These are phyloP conservation scores for Euphorbia pulcherrima DNA, from an alignment of 345 rosid genomes.

Conservation along the genomic window DNA sequence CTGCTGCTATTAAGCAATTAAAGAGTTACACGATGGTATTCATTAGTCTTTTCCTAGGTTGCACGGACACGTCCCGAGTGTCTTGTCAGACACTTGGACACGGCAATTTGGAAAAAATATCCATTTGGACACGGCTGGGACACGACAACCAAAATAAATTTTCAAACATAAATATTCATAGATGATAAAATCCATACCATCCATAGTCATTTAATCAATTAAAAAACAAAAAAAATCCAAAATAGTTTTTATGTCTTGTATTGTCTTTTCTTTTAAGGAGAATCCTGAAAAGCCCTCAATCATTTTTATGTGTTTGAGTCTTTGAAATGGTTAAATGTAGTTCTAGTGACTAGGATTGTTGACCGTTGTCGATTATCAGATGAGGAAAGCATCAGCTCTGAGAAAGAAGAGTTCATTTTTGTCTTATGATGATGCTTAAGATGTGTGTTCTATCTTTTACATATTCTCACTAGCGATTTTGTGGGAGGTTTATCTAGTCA, in stretches of 20 bases:
- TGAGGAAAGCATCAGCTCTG: not conserved
- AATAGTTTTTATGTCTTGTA: too few relatives aligned
- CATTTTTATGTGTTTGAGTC: not conserved
- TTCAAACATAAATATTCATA: too few relatives aligned
- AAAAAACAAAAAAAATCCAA: too few relatives aligned
- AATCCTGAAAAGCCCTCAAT: not conserved
- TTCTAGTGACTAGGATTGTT: not conserved
- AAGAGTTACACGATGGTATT: constrained; percentile 40
- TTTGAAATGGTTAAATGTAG: not conserved
- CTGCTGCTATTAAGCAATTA: constrained; percentile 41
- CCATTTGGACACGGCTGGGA: too few relatives aligned
- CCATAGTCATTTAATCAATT: too few relatives aligned
- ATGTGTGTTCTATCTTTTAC: not conserved
- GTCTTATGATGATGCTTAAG: not conserved
- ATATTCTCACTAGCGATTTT: not conserved
- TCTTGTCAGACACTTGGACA: too few relatives aligned
- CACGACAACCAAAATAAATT: too few relatives aligned
- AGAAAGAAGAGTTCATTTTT: not conserved
- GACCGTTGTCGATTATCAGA: too few relatives aligned
- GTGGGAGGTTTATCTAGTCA: not conserved
- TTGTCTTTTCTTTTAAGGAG: not conserved
- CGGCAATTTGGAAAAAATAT: too few relatives aligned
- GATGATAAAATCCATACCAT: too few relatives aligned
- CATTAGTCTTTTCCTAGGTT: too few relatives aligned
- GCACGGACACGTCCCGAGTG: too few relatives aligned